Conservation (phyloP, 2,329 filamentous ascomycete species). For the Botrytis squamosa region DNA sequence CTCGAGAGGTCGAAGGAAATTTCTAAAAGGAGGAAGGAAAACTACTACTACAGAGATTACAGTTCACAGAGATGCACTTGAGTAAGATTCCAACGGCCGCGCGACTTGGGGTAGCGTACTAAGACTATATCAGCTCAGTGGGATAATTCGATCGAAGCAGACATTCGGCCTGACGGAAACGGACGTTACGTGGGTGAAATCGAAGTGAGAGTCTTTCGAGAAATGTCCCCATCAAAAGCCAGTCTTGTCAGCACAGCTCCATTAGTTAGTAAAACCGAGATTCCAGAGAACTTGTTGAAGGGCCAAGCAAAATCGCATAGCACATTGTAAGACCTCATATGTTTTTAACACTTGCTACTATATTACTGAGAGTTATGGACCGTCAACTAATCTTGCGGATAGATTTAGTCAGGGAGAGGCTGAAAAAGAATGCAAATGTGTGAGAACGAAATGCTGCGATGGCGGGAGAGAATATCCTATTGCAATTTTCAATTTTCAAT, state of each 20-base stretch:
- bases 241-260: neutral
- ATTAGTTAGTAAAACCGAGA: neutral
- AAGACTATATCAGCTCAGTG: neutral
- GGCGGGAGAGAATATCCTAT: neutral
- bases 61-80: neutral
- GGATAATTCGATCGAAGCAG: too few relatives aligned
- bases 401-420: neutral
- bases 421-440: neutral
- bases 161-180: neutral
- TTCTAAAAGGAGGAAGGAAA: too few relatives aligned
- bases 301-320: conserved; percentile 9
- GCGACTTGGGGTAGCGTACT: neutral
- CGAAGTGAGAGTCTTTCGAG: neutral
- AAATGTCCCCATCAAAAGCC: neutral
- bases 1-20: neutral
- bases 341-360: neutral
- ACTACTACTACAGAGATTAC: neutral
- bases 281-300: neutral
- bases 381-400: neutral
- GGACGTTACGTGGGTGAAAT: neutral
- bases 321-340: neutral
- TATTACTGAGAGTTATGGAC: neutral
- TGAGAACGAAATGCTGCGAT: too few relatives aligned
- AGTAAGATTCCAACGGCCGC: neutral
- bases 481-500: conserved; percentile 10